phyloP scores from a whole-genome alignment of 352 stramenopile species.

The Pythium coloratum region DNA sequence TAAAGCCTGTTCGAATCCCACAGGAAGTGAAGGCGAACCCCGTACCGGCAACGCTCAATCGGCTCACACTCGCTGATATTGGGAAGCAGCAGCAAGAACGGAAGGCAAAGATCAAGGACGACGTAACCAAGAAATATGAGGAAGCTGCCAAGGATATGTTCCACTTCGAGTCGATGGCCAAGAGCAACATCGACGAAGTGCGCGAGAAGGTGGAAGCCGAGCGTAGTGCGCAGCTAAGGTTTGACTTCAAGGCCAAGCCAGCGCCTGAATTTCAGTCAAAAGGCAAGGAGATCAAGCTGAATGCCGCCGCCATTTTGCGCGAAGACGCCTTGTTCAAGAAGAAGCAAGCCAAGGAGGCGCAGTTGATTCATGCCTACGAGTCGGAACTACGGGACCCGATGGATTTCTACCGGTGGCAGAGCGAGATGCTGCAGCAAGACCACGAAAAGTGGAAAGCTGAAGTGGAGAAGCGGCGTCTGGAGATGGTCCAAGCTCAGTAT shows the following conservation, averaged over 20 bases:
- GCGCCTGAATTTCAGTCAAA: constrained; percentile 45
- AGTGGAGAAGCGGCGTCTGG: constrained; percentile 75
- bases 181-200: constrained; percentile 74
- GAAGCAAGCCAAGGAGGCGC: constrained; percentile 90
- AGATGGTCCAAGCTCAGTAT: constrained; percentile 83
- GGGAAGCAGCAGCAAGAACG: constrained; percentile 54
- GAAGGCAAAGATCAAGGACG: constrained; percentile 52
- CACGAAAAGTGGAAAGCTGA: constrained; percentile 61
- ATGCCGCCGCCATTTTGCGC: constrained; percentile 85
- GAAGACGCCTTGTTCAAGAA: constrained; percentile 92
- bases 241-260: constrained; percentile 80
- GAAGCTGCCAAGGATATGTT: constrained; percentile 64
- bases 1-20: constrained; percentile 79
- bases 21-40: constrained; percentile 74
- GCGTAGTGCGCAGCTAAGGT: constrained; percentile 52
- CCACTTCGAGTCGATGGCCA: constrained; percentile 71
- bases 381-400: constrained; percentile 87
- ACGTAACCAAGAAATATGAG: constrained; percentile 76
- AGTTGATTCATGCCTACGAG: constrained; percentile 87
- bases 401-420: constrained; percentile 92
- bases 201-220: constrained; percentile 67
- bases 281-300: constrained; percentile 79
- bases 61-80: constrained; percentile 63
- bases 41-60: constrained; percentile 64
- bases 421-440: constrained; percentile 81